Conservation (phyloP, 768 basidiomycete species). For the Nidularia sp. region DNA sequence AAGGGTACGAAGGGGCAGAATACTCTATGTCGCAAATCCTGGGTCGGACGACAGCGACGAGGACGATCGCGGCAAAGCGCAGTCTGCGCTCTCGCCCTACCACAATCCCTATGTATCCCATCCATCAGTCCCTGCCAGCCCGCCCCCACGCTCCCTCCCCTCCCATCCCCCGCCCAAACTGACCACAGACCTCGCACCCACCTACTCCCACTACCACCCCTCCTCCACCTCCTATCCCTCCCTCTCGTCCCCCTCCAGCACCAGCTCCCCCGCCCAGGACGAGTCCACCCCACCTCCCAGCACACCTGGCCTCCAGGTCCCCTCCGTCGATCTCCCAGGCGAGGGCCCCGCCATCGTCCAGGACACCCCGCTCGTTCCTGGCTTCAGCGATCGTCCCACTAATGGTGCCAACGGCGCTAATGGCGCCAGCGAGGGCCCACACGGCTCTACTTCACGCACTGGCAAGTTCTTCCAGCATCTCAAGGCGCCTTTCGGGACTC, state of each 20-base stretch:
- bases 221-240: conserved; percentile 42
- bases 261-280: conserved; percentile 55
- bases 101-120: conserved; percentile 4
- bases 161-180: conserved; percentile 15
- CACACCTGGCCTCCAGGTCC: conserved; percentile 40
- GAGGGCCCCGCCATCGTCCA: neutral
- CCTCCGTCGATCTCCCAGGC: conserved; percentile 9
- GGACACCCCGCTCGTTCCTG: neutral
- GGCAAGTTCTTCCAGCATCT: conserved; percentile 28
- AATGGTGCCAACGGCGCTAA: too few species aligned
- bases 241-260: conserved; percentile 67
- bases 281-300: conserved; percentile 72
- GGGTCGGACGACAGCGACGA: conserved; percentile 42
- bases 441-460: conserved; percentile 19
- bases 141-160: conserved; percentile 7
- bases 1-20: conserved; percentile 30
- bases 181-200: conserved; percentile 17
- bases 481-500: conserved; percentile 25
- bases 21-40: conserved; percentile 62
- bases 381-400: conserved; percentile 6
- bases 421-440: conserved; percentile 9
- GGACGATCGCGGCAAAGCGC: conserved; percentile 11
- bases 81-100: neutral
- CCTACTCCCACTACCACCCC: conserved; percentile 22
- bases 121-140: conserved; percentile 8